phyloP scores from a whole-genome alignment of 73 alveolate species.

The Loxodes magnus region DNA sequence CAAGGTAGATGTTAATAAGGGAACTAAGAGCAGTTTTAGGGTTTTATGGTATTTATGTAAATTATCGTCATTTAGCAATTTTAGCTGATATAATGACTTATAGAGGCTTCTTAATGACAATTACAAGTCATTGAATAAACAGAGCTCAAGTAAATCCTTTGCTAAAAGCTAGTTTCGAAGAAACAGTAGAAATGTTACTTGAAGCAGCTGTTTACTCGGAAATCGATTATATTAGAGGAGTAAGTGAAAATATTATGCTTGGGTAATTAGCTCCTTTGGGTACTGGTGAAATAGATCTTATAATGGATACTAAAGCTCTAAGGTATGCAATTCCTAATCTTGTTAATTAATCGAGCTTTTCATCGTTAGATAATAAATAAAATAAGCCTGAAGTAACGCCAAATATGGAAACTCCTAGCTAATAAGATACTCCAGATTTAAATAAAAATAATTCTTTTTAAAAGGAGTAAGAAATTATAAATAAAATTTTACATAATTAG shows the following conservation, averaged over 20 bases:
- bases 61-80: slow-evolving; percentile 84
- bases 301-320: slow-evolving; percentile 24
- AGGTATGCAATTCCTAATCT: too few relatives aligned
- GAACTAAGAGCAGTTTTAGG: slow-evolving; percentile 82
- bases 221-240: slow-evolving; percentile 77
- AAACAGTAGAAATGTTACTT: slow-evolving; percentile 97
- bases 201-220: slow-evolving; percentile 98
- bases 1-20: slow-evolving; percentile 55
- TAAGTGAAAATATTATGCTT: slow-evolving; percentile 90
- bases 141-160: slow-evolving; percentile 89
- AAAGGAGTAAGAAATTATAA: too few relatives aligned
- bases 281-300: slow-evolving; percentile 36
- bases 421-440: too few relatives aligned
- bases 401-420: too few relatives aligned
- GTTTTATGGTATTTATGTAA: slow-evolving; percentile 83
- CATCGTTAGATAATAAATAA: too few relatives aligned
- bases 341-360: too few relatives aligned
- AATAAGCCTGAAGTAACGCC: too few relatives aligned
- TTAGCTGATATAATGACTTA: slow-evolving; percentile 97
- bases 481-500: too few relatives aligned
- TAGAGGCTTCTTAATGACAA: slow-evolving; percentile 90
- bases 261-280: slow-evolving; percentile 94
- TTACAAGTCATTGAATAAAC: slow-evolving; percentile 97
- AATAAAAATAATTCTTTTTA: too few relatives aligned
- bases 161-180: slow-evolving; percentile 82